Evolutionary conservation across 345 rosid genomes (phyloP), one percentile per base, ranked within the genome.

Genomic region (Camelina hispida): DNA sequence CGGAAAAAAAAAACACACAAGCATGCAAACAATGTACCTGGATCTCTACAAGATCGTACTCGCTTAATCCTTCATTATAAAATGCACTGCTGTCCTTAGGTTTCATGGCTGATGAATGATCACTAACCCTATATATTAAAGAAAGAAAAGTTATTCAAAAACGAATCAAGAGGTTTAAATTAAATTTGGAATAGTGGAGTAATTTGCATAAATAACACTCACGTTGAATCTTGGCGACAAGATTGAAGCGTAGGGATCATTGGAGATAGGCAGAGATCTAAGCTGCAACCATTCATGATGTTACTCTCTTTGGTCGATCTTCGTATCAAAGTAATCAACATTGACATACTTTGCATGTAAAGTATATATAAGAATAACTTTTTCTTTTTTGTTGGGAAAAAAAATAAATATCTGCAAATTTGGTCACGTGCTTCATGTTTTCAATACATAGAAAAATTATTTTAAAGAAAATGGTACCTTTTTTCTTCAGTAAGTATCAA

Each of bases 381-480:
- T 35, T 23, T 51, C 7, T 57, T 57, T 38, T 18, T 0, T 1
- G 3, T 25, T 25, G 28, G 23, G 7, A 34, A 30, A 65, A 32
- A n/a, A 66, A 78, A 66, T 16, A 78, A 68, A 72, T 78, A 78
- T 72, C 81, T 78, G 69, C 69, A 14, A 52, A 60, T 61, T 55
- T 43, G 59, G 37, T 67, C 81, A 78, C 81, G 73, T 78, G 78
- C 73, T 78, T 66, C 78, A 78, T 72, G 74, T 78, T 78, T 78
- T 67, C 43, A 40, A 43, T 25, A 43, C 34, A 43, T 51, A 53
- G 34, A 30, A 30, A 23, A 51, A 1, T 12, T 16, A 5, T 25
- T 22, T 47, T 3, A 3, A 20, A 48, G 9, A 57, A 46, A 28
- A 17, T 46, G 22, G 54, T n/a, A n/a, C n/a, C n/a, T n/a, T n/a